A percentile compares a stretch with the other conserved stretches of the same genome.
Evolutionary conservation across 768 basidiomycete genomes (phyloP).

Genomic region (Boletus patriciae): DNA sequence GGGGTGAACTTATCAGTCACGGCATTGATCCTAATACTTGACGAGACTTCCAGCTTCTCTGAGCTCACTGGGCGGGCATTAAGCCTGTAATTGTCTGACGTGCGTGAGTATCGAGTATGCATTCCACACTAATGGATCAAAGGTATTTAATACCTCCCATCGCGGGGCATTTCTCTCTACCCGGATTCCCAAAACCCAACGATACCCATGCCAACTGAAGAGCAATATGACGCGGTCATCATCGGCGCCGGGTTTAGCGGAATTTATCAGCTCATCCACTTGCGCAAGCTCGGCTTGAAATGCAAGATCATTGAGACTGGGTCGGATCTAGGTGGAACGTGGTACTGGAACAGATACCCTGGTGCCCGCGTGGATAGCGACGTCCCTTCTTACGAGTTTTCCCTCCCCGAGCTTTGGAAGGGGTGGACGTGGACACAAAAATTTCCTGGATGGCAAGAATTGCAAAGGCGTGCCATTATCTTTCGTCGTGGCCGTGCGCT

Average conservation of each 20-base stretch:
- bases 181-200: too few species aligned
- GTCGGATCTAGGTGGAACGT: constrained; percentile 9
- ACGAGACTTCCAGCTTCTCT: too few species aligned
- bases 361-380: constrained; percentile 12
- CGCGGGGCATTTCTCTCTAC: too few species aligned
- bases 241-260: constrained; percentile 13
- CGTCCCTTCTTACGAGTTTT: constrained; percentile 8
- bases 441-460: constrained; percentile 9
- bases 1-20: too few species aligned
- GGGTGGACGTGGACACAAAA: constrained; percentile 13
- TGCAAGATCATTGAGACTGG: constrained; percentile 6
- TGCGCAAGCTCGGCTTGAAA: constrained; percentile 8
- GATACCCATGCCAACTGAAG: background rate
- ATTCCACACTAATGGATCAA: too few species aligned
- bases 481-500: background rate
- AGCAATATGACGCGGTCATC: constrained; percentile 7
- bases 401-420: constrained; percentile 15
- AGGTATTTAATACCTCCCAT: too few species aligned
- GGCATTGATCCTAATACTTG: too few species aligned
- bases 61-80: too few species aligned
- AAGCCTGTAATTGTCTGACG: too few species aligned
- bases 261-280: constrained; percentile 10
- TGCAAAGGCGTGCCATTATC: background rate
- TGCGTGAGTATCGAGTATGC: too few species aligned
- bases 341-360: constrained; percentile 18